Percentiles rank a stretch among this genome's conserved stretches.
Evolutionary conservation across 2,329 filamentous ascomycete genomes (phyloP).

Genomic region (Nannizziopsis arthrosporioides): DNA sequence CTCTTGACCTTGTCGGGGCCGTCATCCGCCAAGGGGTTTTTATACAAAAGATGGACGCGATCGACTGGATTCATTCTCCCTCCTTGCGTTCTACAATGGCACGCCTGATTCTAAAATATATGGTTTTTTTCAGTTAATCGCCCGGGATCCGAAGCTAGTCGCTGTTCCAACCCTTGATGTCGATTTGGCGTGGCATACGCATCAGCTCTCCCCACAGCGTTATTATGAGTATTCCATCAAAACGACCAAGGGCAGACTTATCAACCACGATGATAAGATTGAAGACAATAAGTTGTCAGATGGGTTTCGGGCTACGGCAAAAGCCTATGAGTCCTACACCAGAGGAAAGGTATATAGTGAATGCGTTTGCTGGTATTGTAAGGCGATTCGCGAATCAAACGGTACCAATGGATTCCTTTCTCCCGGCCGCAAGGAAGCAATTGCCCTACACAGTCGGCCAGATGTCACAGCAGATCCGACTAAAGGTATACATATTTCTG

Average conservation of each 20-base stretch:
- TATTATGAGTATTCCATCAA: conserved; percentile 51
- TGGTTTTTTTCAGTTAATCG: conserved; percentile 36
- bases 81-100: conserved; percentile 51
- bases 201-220: conserved; percentile 53
- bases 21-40: conserved; percentile 36
- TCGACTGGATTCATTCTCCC: conserved; percentile 69
- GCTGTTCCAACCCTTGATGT: conserved; percentile 30
- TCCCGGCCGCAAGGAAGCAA: conserved; percentile 38
- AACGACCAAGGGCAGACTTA: conserved; percentile 43
- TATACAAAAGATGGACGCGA: conserved; percentile 53
- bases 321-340: conserved; percentile 54
- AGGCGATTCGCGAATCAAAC: conserved; percentile 50
- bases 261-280: conserved; percentile 79
- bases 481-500: conserved; percentile 57
- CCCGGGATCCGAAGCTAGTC: conserved; percentile 24
- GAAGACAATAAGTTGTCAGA: conserved; percentile 52
- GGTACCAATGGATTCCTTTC: conserved; percentile 26
- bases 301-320: conserved; percentile 61
- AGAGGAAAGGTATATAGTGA: conserved; percentile 56
- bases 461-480: conserved; percentile 40
- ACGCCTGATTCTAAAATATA: conserved; percentile 48
- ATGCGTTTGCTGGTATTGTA: conserved; percentile 78
- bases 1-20: conserved; percentile 32
- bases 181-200: conserved; percentile 50
- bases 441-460: conserved; percentile 31